Conservation (phyloP, 495 filamentous ascomycete genomes). For the Tuber borchii region DNA sequence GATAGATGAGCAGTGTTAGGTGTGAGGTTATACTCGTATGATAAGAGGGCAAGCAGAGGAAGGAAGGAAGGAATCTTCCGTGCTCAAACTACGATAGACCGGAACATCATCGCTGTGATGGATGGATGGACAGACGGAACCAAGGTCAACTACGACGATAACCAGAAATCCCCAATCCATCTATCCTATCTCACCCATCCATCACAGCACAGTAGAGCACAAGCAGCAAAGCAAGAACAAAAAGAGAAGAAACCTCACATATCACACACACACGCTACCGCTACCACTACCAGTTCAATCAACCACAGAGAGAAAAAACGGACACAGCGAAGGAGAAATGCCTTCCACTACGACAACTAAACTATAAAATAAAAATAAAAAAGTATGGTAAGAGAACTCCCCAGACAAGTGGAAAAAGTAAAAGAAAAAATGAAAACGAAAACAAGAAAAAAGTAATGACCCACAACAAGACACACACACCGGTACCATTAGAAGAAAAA, state of each 20-base stretch:
- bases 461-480: conserved; percentile 6
- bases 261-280: not conserved
- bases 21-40: not conserved
- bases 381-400: conserved; percentile 3
- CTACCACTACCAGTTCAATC: not conserved
- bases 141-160: not conserved
- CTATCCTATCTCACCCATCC: not conserved
- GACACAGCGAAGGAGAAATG: not conserved
- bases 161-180: not conserved
- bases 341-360: not conserved
- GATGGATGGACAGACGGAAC: not conserved
- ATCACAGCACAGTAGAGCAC: not conserved
- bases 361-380: conserved; percentile 12
- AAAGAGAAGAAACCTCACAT: not conserved
- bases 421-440: conserved; percentile 6
- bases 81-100: not conserved
- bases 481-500: not conserved
- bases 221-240: not conserved
- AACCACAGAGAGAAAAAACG: not conserved
- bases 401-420: conserved; percentile 12
- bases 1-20: not conserved
- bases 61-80: not conserved
- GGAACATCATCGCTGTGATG: not conserved
- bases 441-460: conserved; percentile 1
- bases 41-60: not conserved